A percentile compares a stretch with the other conserved stretches of the same genome.
phyloP scores from a whole-genome alignment of 768 basidiomycete genomes.

The Pisolithus tinctorius region DNA sequence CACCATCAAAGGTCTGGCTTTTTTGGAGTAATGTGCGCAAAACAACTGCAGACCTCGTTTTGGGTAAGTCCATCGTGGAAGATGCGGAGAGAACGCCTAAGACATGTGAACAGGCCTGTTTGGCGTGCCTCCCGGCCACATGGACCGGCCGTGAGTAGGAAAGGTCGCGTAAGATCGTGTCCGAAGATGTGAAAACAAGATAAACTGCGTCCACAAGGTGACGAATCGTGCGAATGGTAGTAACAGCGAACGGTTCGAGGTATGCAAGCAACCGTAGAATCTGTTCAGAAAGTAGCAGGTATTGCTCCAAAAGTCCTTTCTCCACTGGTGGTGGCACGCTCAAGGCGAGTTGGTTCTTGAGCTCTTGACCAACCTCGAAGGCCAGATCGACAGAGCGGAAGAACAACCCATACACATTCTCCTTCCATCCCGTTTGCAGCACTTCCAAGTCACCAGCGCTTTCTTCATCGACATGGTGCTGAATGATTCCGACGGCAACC shows the following conservation, averaged over 20 bases:
- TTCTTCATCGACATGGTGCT: slow-evolving; percentile 42
- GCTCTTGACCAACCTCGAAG: slow-evolving; percentile 42
- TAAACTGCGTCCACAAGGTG: slow-evolving; percentile 37
- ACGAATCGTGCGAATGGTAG: slow-evolving; percentile 46
- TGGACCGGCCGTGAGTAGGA: slow-evolving; percentile 22
- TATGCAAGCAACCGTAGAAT: slow-evolving; percentile 43
- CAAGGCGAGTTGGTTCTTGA: slow-evolving; percentile 47
- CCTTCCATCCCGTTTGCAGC: slow-evolving; percentile 55
- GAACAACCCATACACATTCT: slow-evolving; percentile 49
- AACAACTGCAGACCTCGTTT: slow-evolving; percentile 42
- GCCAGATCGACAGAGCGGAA: slow-evolving; percentile 51
- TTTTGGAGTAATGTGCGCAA: slow-evolving; percentile 52
- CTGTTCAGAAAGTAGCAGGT: slow-evolving; percentile 51
- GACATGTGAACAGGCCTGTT: slow-evolving; percentile 46
- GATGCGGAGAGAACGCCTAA: slow-evolving; percentile 32
- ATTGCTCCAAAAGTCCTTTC: slow-evolving; percentile 41
- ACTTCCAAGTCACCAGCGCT: slow-evolving; percentile 50
- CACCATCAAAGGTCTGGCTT: slow-evolving; percentile 32
- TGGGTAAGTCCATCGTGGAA: slow-evolving; percentile 28
- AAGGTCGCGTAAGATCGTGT: slow-evolving; percentile 36
- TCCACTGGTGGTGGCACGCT: slow-evolving; percentile 28
- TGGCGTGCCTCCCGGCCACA: slow-evolving; percentile 31
- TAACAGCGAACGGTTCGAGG: slow-evolving; percentile 40
- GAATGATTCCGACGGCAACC: slow-evolving; percentile 54
- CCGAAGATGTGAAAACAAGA: slow-evolving; percentile 52